A percentile compares a stretch with the other conserved stretches of the same genome.
Evolutionary conservation across 2,329 filamentous ascomycete genomes (phyloP).

Genomic region (Pseudomassariella vexata): DNA sequence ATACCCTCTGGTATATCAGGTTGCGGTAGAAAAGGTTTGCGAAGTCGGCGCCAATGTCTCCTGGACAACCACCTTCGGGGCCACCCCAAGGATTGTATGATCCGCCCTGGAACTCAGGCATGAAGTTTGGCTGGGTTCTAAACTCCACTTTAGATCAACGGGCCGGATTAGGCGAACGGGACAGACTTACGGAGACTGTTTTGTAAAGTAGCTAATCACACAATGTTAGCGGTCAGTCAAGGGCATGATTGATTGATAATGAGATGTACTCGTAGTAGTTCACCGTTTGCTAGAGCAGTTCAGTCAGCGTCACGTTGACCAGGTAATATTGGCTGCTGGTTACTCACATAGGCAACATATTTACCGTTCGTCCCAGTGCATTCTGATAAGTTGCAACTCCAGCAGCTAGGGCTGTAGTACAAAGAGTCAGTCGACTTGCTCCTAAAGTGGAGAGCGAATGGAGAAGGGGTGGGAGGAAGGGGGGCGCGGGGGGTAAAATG

Average conservation of each 20-base stretch:
- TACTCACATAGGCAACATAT: conserved; percentile 48
- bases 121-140: conserved; percentile 42
- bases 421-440: no score
- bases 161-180: no score
- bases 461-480: no score
- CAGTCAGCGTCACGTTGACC: neutral
- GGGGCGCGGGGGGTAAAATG: no score
- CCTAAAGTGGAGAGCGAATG: no score
- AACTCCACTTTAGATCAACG: neutral
- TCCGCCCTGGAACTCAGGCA: conserved; percentile 56
- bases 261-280: conserved; percentile 17
- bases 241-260: neutral
- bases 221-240: conserved; percentile 2
- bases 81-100: conserved; percentile 58
- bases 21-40: conserved; percentile 60
- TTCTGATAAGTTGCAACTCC: conserved; percentile 57
- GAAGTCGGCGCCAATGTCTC: conserved; percentile 51
- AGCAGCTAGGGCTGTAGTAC: no score
- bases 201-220: conserved; percentile 21
- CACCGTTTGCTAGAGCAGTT: conserved; percentile 11
- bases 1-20: conserved; percentile 53
- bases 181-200: conserved; percentile 24
- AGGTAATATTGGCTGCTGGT: neutral
- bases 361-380: conserved; percentile 55
- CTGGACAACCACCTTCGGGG: conserved; percentile 47